Evolutionary conservation across 1,139 yeast species (phyloP), one percentile per base, ranked within the genome.

Genomic region (Suhomyces bribrorum): DNA sequence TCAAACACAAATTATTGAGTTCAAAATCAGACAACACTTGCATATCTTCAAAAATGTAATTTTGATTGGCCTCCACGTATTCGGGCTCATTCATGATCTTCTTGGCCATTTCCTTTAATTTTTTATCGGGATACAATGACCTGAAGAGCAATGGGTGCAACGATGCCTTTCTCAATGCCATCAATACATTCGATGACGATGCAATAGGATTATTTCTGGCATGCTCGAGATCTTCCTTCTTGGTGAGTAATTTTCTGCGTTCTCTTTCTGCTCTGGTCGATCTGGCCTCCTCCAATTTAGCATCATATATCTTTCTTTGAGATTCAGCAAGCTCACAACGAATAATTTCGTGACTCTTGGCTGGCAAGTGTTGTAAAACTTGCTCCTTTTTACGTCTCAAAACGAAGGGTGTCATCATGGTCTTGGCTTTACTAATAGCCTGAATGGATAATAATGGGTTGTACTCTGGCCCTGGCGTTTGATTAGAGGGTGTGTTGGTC

Each of bases 361-460:
- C 73, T 0, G 98, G 98, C 48, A 92, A 69, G 58, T 92, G 94
- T 55, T 86, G 79, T 57, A 92, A 73, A 8, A 92, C 98, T 61
- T 92, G 97, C 42, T 80, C 86, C 65, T 92, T 92, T 56, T 85
- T 85, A 59, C 99, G 81, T 60, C 99, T 77, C 52, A 92, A 69
- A 7, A 92, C 92, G 66, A 92, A 92, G 5, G 99, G 99, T 2
- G 95, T 86, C 98, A 92, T 92, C 97, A 92, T 92, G 3, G 94
- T 84, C 60, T 87, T 88, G 5, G 99, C 99, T 56, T 89, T 86
- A 30, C 81, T 77, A 44, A 92, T 89, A 1, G 98, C 95, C 62
- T 92, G 95, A 49, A 84, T 83, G 0, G 97, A 88, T 33, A 92
- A 67, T 38, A 92, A 72, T 3, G 96, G 97, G 52, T 86, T 86